Evolutionary conservation across 352 stramenopile genomes (phyloP), one percentile per base, ranked within the genome.

Genomic region (Thraustochytrium striatum): DNA sequence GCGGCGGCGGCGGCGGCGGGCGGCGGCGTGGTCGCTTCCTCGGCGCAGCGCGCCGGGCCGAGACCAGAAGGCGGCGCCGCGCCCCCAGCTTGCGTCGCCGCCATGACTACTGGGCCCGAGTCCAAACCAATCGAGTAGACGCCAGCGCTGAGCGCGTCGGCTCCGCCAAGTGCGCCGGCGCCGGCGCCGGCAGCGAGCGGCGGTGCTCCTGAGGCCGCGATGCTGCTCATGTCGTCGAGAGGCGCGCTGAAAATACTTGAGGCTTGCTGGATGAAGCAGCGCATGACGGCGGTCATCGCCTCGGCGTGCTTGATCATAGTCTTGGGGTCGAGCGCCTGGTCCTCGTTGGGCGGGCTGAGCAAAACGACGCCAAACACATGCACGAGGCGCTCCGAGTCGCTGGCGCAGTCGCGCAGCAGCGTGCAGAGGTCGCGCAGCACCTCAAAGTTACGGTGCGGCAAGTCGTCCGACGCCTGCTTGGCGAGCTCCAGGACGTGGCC

Each of bases 231-330:
- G n/a, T n/a, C n/a, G n/a, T n/a, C n/a, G n/a, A n/a, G 30, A 47
- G 32, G 11, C 8, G 65, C 65, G 50, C 38, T 41, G 28, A 75
- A 75, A 19, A 75, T 1, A 5, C 65, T 36, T 7, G 44, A 30
- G 16, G 65, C 65, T 5, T 65, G 25, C 3, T 5, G 30, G 50
- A 75, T 75, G 35, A 75, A 41, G 33, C 41, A 75, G 16, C 65
- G 65, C 65, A 70, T 75, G 16, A 75, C 44, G 11, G 25, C 36
- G 2, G 65, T 75, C 21, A 41, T 75, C 13, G 41, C 50, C 50
- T 75, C 2, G 21, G 65, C 65, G 28, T 75, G 65, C 30, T 61
- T 58, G 8, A 75, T 75, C 65, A 75, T 75, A 11, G 50, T 36
- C 50, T 58, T 30, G 8, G 65, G 52, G 44, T 75, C 65, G 7